A percentile compares a stretch with the other conserved stretches of the same genome.
Evolutionary conservation across 148 eudicot genomes (phyloP).

Genomic region (Gaultheria prostrata): DNA sequence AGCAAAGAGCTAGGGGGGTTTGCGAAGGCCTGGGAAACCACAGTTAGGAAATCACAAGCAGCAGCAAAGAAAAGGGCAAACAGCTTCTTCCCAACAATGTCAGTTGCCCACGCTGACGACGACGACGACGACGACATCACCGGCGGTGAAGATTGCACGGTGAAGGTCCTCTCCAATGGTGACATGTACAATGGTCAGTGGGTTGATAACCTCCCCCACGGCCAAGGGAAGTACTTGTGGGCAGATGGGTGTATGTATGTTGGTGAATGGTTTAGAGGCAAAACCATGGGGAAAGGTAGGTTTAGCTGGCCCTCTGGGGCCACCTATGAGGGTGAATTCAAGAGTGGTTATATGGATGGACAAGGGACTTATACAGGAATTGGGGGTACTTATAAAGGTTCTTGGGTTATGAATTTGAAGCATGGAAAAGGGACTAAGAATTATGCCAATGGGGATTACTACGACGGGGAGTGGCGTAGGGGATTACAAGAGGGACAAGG

Average conservation of each 20-base stretch:
- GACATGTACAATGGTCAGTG: conserved; percentile 85
- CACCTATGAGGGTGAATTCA: conserved; percentile 82
- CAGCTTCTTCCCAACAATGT: conserved; percentile 73
- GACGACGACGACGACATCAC: conserved; percentile 28
- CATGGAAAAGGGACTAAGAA: conserved; percentile 69
- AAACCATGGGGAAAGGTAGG: conserved; percentile 75
- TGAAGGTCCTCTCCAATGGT: conserved; percentile 75
- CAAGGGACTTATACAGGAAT: conserved; percentile 65
- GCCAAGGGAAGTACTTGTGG: conserved; percentile 81
- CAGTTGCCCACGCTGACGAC: conserved; percentile 50
- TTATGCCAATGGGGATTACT: conserved; percentile 58
- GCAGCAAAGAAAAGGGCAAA: conserved; percentile 85
- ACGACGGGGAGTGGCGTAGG: conserved; percentile 85
- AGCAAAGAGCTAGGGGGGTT: conserved; percentile 40
- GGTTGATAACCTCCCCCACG: conserved; percentile 81
- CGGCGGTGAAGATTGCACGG: conserved; percentile 42
- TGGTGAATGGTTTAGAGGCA: conserved; percentile 88
- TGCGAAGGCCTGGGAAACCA: conserved; percentile 93
- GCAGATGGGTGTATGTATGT: conserved; percentile 82
- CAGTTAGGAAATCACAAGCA: conserved; percentile 76
- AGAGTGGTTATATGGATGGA: conserved; percentile 91
- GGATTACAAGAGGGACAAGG: conserved; percentile 85
- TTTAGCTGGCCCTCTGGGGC: conserved; percentile 97
- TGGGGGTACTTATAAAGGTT: conserved; percentile 63
- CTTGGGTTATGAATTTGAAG: conserved; percentile 86